phyloP scores from a whole-genome alignment of 768 basidiomycete genomes.

The Podaxis sp. region DNA sequence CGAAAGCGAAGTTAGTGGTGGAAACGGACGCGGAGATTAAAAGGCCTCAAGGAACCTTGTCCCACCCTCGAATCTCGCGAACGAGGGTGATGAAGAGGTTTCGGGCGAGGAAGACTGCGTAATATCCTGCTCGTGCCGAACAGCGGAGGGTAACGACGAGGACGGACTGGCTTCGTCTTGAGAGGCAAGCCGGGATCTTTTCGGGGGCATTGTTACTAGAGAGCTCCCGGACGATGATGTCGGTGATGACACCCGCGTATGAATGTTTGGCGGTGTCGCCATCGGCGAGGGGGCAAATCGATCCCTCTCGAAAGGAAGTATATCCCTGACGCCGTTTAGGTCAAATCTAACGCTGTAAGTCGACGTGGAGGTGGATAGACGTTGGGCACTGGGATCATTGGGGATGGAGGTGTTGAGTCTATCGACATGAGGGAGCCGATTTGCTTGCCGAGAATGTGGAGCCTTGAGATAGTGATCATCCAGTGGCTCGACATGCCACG shows the following conservation, averaged over 20 bases:
- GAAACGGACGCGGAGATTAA: background rate
- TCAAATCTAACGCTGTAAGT: constrained; percentile 11
- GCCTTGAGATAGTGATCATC: constrained; percentile 2
- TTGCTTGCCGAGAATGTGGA: background rate
- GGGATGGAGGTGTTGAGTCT: background rate
- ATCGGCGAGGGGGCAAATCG: constrained; percentile 6
- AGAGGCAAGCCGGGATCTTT: background rate
- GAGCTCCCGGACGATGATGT: constrained; percentile 3
- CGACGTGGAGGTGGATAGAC: constrained; percentile 3
- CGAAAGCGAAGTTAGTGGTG: background rate
- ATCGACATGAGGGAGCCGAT: background rate
- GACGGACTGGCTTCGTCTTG: background rate
- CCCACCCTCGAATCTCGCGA: constrained; percentile 5
- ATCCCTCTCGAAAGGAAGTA: constrained; percentile 1
- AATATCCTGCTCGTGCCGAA: background rate
- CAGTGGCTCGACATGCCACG: background rate
- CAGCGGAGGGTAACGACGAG: background rate
- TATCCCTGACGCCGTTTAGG: background rate
- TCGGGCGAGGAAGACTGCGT: background rate
- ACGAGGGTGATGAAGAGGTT: background rate
- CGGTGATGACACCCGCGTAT: constrained; percentile 7
- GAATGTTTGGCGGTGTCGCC: background rate
- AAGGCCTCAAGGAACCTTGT: constrained; percentile 10
- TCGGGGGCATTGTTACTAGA: background rate
- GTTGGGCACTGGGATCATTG: background rate